These are phyloP conservation scores for Penicillium occitanis DNA, from an alignment of 2,329 filamentous ascomycete species.

Conservation along the genomic window DNA sequence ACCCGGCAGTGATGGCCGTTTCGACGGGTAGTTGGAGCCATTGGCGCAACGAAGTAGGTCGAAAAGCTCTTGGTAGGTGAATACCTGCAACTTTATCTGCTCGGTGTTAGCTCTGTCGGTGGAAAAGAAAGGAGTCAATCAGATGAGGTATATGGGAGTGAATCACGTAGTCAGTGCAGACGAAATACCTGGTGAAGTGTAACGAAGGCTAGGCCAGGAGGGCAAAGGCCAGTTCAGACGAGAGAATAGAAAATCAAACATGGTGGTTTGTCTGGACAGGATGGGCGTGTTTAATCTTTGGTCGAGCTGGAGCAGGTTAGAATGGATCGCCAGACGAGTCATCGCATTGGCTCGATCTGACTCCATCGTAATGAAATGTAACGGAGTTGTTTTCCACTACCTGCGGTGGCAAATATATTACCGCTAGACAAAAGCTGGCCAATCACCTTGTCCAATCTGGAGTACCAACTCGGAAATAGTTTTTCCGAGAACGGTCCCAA, in stretches of 20 bases:
- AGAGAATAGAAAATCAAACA: not conserved
- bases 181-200: not conserved
- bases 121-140: not conserved
- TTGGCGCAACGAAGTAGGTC: not conserved
- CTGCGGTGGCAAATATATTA: not conserved
- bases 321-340: not conserved
- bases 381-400: not conserved
- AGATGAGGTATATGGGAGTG: not conserved
- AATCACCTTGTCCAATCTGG: not conserved
- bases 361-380: not conserved
- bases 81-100: not conserved
- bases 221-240: not conserved
- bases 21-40: not conserved
- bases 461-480: not conserved
- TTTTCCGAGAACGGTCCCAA: not conserved
- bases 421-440: not conserved
- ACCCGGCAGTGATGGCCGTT: not conserved
- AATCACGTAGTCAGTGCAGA: not conserved
- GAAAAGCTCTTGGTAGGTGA: not conserved
- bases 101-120: not conserved
- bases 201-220: not conserved
- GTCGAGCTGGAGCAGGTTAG: not conserved
- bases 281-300: not conserved
- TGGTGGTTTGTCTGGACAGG: not conserved
- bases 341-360: not conserved